Conservation (phyloP, 225 moss, liverwort and hornwort genomes). For the Bryoerythrophyllum caledonicum region DNA sequence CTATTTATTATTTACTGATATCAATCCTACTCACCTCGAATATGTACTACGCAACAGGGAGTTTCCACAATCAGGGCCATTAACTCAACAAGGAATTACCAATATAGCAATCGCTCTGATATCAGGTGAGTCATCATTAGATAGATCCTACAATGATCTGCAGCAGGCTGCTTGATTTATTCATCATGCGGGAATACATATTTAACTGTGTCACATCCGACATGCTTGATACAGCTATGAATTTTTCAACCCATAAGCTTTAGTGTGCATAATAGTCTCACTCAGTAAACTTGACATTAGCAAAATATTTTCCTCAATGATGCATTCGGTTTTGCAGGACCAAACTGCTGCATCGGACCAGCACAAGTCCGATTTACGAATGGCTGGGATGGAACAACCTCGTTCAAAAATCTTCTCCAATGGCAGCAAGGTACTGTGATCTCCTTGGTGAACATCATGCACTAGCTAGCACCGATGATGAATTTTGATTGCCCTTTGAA, state of each 20-base stretch:
- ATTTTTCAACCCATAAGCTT: neutral
- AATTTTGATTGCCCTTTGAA: neutral
- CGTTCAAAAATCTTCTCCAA: constrained; percentile 72
- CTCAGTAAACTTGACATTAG: neutral
- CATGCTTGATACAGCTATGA: neutral
- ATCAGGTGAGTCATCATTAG: constrained; percentile 31
- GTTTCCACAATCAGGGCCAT: constrained; percentile 34
- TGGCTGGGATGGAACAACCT: constrained; percentile 86
- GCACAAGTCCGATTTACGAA: constrained; percentile 32
- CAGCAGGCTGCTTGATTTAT: neutral
- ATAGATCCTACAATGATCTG: neutral
- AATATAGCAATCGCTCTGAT: constrained; percentile 36
- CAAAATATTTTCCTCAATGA: neutral
- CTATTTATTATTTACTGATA: neutral
- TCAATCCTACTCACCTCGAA: neutral
- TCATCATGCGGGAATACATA: neutral
- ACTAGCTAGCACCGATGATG: neutral
- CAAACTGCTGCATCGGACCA: constrained; percentile 68
- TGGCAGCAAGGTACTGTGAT: constrained; percentile 62
- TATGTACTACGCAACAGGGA: constrained; percentile 26
- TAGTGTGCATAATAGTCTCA: neutral
- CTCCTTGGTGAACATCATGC: neutral
- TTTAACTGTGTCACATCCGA: neutral
- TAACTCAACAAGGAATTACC: constrained; percentile 24
- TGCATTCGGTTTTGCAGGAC: constrained; percentile 39